Conservation (phyloP, 176 grass and related monocot genomes). For the Eleusine indica region DNA sequence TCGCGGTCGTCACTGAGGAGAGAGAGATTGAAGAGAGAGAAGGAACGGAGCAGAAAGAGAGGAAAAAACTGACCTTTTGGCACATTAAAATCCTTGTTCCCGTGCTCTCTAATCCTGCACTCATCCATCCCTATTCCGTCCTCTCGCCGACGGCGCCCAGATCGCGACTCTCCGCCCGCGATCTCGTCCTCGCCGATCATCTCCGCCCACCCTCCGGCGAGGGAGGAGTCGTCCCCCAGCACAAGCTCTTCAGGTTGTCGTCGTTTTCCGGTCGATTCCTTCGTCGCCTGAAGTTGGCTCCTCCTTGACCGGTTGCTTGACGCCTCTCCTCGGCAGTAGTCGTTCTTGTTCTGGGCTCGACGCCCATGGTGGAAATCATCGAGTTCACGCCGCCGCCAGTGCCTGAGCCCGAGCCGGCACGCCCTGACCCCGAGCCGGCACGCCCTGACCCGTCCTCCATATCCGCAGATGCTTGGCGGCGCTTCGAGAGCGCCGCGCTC, state of each 20-base stretch:
- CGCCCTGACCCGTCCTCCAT: constrained; percentile 63
- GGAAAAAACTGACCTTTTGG: too few species aligned
- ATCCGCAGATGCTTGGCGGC: constrained; percentile 50
- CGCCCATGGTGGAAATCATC: constrained; percentile 74
- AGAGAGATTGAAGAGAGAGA: too few species aligned
- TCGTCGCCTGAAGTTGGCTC: neutral
- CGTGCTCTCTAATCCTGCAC: constrained; percentile 21
- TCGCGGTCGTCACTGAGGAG: too few species aligned
- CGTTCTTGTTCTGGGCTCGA: constrained; percentile 12
- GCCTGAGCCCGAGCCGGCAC: constrained; percentile 30
- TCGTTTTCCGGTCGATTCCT: neutral
- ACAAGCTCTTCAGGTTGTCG: neutral
- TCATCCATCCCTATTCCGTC: neutral
- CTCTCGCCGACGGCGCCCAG: constrained; percentile 38
- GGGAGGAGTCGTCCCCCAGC: neutral
- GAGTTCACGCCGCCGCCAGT: constrained; percentile 36
- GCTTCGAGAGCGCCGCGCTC: constrained; percentile 63
- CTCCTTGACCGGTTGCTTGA: neutral
- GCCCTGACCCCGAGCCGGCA: constrained; percentile 34
- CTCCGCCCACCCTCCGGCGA: neutral
- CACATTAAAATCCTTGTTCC: neutral
- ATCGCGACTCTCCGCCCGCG: constrained; percentile 20
- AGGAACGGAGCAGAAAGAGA: too few species aligned
- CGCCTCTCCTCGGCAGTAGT: neutral
- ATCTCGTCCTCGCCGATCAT: constrained; percentile 20